These are phyloP conservation scores for Apiospora pterosperma DNA, from an alignment of 2,329 filamentous ascomycete species.

Conservation along the genomic window DNA sequence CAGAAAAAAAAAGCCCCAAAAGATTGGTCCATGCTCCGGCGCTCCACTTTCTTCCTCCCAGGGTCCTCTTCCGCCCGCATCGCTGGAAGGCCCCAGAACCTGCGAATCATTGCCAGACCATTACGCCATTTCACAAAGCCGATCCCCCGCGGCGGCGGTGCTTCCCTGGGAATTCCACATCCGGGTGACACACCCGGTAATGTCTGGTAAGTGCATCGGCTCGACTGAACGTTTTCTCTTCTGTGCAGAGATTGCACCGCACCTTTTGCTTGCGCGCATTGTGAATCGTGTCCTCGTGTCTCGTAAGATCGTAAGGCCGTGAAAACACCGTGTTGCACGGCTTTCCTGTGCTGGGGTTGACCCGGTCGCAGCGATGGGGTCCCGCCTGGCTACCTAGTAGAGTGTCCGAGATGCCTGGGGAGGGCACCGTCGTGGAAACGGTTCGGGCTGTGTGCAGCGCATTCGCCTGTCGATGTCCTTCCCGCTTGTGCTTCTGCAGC, in stretches of 20 bases:
- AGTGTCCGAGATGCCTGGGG: conserved; percentile 43
- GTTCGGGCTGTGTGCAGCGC: conserved; percentile 33
- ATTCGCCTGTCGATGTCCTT: conserved; percentile 77
- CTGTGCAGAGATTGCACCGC: conserved; percentile 85
- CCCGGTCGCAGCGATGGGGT: conserved; percentile 86
- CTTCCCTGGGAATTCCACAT: conserved; percentile 76
- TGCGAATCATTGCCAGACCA: background rate
- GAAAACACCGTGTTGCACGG: conserved; percentile 94
- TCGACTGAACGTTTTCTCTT: conserved; percentile 95
- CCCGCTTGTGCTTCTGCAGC: conserved; percentile 92
- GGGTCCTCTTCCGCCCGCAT: too few relatives aligned
- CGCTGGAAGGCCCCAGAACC: background rate
- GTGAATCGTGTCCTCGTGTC: conserved; percentile 97
- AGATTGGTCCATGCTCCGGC: background rate
- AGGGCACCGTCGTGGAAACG: conserved; percentile 19
- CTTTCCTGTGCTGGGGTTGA: conserved; percentile 93
- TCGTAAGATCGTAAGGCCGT: conserved; percentile 89
- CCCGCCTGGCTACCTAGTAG: conserved; percentile 83
- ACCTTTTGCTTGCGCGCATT: conserved; percentile 94
- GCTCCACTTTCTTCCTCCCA: background rate
- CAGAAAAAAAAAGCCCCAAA: background rate
- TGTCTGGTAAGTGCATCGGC: conserved; percentile 93
- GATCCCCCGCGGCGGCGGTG: conserved; percentile 34
- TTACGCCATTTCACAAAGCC: background rate
- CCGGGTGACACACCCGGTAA: conserved; percentile 90